Percentiles rank a stretch among this genome's conserved stretches.
Conservation (phyloP, 2,329 filamentous ascomycete species). For the Talaromyces sp. region DNA sequence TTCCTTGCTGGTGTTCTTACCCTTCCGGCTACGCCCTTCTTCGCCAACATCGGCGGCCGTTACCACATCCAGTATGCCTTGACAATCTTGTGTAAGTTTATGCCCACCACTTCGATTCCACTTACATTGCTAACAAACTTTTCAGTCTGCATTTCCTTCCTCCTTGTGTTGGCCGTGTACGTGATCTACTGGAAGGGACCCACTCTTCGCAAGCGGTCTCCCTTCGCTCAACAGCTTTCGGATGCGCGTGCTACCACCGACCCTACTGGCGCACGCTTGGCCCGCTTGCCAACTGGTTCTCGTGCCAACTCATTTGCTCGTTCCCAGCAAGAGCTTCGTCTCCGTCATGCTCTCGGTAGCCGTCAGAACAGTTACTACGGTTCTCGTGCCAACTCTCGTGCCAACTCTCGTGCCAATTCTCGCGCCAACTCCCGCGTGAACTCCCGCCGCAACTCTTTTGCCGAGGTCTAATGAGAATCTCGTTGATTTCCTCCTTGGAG, state of each 20-base stretch:
- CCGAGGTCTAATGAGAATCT: slow-evolving; percentile 1
- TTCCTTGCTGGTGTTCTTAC: slow-evolving; percentile 63
- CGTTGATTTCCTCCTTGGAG: no score
- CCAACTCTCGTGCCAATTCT: slow-evolving; percentile 28
- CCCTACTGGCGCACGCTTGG: slow-evolving; percentile 29
- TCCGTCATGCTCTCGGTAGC: slow-evolving; percentile 35
- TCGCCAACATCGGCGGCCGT: slow-evolving; percentile 51
- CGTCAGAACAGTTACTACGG: slow-evolving; percentile 33
- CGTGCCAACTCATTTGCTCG: slow-evolving; percentile 39
- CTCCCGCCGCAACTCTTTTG: slow-evolving; percentile 19
- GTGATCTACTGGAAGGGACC: slow-evolving; percentile 65
- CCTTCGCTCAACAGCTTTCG: slow-evolving; percentile 62
- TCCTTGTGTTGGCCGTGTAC: slow-evolving; percentile 62
- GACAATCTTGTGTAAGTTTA: slow-evolving; percentile 55
- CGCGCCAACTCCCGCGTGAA: slow-evolving; percentile 31
- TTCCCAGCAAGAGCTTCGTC: slow-evolving; percentile 37
- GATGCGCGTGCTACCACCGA: slow-evolving; percentile 38
- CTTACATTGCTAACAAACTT: slow-evolving; percentile 1
- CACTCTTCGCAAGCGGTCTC: slow-evolving; percentile 55
- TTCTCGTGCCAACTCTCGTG: slow-evolving; percentile 33
- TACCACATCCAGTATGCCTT: slow-evolving; percentile 58
- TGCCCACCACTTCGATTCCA: not conserved
- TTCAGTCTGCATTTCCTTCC: slow-evolving; percentile 53
- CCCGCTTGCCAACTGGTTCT: slow-evolving; percentile 34
- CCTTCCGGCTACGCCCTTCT: slow-evolving; percentile 55